A percentile compares a stretch with the other conserved stretches of the same genome.
These are phyloP conservation scores for Auriscalpium microsporum DNA, from an alignment of 768 basidiomycete genomes.

Conservation along the genomic window DNA sequence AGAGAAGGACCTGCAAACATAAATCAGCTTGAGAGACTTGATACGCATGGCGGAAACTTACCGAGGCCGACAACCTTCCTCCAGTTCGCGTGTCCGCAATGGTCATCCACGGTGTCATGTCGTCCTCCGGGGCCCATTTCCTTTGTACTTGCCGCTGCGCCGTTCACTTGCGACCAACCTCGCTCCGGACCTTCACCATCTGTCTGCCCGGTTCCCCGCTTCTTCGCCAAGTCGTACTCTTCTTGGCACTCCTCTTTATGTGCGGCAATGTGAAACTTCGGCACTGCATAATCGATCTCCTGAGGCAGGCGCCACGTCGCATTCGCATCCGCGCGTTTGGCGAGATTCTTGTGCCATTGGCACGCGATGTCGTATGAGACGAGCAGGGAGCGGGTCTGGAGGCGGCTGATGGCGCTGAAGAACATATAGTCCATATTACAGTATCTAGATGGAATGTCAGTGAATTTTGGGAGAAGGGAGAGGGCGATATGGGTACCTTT, in stretches of 20 bases:
- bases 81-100: slow-evolving; percentile 23
- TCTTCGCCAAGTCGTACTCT: slow-evolving; percentile 18
- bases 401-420: not conserved
- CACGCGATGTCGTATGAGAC: slow-evolving; percentile 19
- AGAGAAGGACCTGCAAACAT: not conserved
- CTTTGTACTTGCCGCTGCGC: slow-evolving; percentile 20
- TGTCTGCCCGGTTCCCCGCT: slow-evolving; percentile 20
- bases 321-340: too few relatives aligned
- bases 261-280: slow-evolving; percentile 25
- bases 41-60: not conserved
- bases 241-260: slow-evolving; percentile 18
- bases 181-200: slow-evolving; percentile 30
- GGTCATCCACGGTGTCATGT: slow-evolving; percentile 20
- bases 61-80: slow-evolving; percentile 21
- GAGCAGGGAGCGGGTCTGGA: not conserved
- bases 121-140: slow-evolving; percentile 29
- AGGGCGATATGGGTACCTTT: not conserved
- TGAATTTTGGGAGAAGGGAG: not conserved
- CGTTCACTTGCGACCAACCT: slow-evolving; percentile 24
- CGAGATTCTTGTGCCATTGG: too few relatives aligned
- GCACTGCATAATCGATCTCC: too few relatives aligned
- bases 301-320: too few relatives aligned
- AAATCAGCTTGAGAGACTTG: not conserved
- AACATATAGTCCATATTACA: not conserved
- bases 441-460: not conserved